phyloP scores from a whole-genome alignment of 176 grass and related monocot species.

The Avena atlantica region DNA sequence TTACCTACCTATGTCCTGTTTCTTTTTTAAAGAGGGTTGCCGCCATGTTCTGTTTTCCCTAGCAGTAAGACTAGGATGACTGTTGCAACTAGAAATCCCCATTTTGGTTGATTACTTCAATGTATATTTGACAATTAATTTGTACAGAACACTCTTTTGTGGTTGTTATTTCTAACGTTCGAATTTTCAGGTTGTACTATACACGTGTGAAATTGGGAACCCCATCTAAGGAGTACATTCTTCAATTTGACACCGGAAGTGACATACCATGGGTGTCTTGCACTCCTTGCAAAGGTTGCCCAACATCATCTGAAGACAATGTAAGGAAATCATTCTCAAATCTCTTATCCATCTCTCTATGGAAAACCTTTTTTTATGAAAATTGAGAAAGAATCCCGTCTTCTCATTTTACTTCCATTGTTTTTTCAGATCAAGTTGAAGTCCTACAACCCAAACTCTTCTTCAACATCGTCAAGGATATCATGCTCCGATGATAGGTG shows the following conservation, averaged over 20 bases:
- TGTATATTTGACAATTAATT: not conserved
- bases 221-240: constrained; percentile 75
- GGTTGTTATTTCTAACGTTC: constrained; percentile 25
- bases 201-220: constrained; percentile 83
- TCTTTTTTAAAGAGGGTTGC: too few species aligned
- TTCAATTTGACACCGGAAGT: constrained; percentile 94
- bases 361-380: constrained; percentile 39
- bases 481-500: constrained; percentile 73
- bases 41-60: too few species aligned
- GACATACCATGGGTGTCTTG: constrained; percentile 89
- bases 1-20: too few species aligned
- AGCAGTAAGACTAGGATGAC: too few species aligned
- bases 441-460: constrained; percentile 68
- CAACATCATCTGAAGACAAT: constrained; percentile 75
- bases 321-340: constrained; percentile 47
- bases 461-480: constrained; percentile 67
- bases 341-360: constrained; percentile 11
- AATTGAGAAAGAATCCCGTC: not conserved
- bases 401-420: constrained; percentile 28
- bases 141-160: not conserved
- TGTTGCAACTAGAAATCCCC: too few species aligned
- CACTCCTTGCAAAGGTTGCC: constrained; percentile 70
- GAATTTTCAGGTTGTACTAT: constrained; percentile 75
- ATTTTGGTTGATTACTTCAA: not conserved
- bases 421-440: constrained; percentile 69